These are phyloP conservation scores for Dalbergia cultrata DNA, from an alignment of 306 rosid genomes.

Conservation along the genomic window DNA sequence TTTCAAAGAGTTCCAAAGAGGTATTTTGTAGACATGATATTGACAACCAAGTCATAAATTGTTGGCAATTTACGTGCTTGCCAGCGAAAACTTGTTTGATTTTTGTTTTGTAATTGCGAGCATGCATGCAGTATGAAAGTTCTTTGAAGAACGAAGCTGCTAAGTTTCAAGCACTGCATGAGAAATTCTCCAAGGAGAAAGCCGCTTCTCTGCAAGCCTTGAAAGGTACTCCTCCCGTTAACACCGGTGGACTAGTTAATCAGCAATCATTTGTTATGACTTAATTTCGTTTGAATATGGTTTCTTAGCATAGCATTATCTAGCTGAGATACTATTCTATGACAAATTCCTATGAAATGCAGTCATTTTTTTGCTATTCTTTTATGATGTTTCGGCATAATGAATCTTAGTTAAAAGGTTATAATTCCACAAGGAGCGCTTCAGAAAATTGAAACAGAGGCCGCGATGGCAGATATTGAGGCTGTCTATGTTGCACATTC, in stretches of 20 bases:
- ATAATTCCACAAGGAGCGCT: too few relatives aligned
- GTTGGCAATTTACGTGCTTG: slow-evolving; percentile 32
- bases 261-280: not conserved
- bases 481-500: too few relatives aligned
- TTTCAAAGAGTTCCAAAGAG: slow-evolving; percentile 96
- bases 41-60: not conserved
- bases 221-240: slow-evolving; percentile 61
- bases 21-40: slow-evolving; percentile 53
- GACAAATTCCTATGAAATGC: not conserved
- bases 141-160: slow-evolving; percentile 77
- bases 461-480: too few relatives aligned
- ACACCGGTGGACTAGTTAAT: not conserved
- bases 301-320: too few relatives aligned
- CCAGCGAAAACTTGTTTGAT: slow-evolving; percentile 19
- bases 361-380: too few relatives aligned
- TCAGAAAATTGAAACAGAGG: too few relatives aligned
- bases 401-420: too few relatives aligned
- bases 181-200: slow-evolving; percentile 83
- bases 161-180: slow-evolving; percentile 81
- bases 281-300: not conserved
- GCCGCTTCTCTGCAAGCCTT: slow-evolving; percentile 74
- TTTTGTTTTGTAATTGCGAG: slow-evolving; percentile 37
- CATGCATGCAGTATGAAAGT: slow-evolving; percentile 73
- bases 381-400: too few relatives aligned
- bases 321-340: too few relatives aligned